Evolutionary conservation across 2,329 filamentous ascomycete genomes (phyloP), one percentile per base, ranked within the genome.

Genomic region (Trichophyton equinum): DNA sequence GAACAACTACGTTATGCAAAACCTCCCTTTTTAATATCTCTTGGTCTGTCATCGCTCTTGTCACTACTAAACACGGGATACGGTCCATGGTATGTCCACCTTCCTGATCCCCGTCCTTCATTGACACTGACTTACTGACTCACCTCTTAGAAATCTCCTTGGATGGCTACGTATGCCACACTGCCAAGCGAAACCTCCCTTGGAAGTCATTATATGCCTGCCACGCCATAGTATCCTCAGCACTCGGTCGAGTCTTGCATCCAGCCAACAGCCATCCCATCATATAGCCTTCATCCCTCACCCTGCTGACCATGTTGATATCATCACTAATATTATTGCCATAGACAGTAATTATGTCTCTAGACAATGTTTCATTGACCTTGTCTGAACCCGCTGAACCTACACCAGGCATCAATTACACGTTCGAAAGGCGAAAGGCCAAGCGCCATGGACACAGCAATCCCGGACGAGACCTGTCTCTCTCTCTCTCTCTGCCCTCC

Each of bases 281-380:
- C 20, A 20, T 47, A 47, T 20, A 13, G 49, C 13, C 49, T 53
- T 30, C 49, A 4, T 22, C 1, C 13, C 22, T 53, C 22, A 53
- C 13, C 15, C 30, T 18, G 33, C 18, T 36, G 27, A 33, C 49
- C 49, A 36, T 55, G 49, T 9, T 55, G 49, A 55, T 55, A 55
- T 13, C 49, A 11, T 36, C 27, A 7, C 25, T 55, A 36, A 55
- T 55, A 55, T 55, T 55, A 55, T 33, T 55, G 15, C 20, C n/a
- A 44, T 18, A 36, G 33, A 1, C 11, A 36, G 33, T 36, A 11
- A 36, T 36, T 36, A 36, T 9, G 33, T 55, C 49, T 33, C 49
- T 20, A 36, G 25, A 33, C 49, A 55, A 36, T 55, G 49, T 55
- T 55, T 55, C 49, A 55, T 55, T 53, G 49, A 53, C 49, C 27